Conservation (phyloP, 495 filamentous ascomycete species). For the Neurospora hispaniola region DNA sequence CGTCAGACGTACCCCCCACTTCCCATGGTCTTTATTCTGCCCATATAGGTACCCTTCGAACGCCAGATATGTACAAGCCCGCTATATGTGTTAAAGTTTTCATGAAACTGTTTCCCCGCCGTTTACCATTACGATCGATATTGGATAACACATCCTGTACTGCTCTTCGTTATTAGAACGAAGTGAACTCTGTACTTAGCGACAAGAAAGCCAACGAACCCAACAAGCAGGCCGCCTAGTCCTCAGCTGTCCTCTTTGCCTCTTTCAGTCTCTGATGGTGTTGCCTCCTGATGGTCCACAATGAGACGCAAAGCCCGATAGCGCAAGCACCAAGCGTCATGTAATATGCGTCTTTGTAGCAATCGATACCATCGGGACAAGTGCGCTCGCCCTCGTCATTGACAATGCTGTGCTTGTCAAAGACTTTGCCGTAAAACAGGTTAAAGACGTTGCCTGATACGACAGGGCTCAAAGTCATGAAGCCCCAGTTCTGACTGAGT, state of each 20-base stretch:
- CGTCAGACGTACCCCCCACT: background rate
- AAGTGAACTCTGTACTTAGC: background rate
- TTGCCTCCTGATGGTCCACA: conserved; percentile 72
- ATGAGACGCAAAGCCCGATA: conserved; percentile 53
- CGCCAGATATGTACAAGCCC: background rate
- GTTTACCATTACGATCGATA: background rate
- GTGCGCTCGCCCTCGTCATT: conserved; percentile 54
- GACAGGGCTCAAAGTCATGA: conserved; percentile 81
- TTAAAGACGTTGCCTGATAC: conserved; percentile 87
- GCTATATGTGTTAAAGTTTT: background rate
- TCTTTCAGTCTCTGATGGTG: conserved; percentile 19
- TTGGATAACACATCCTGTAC: background rate
- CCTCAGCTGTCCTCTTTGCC: conserved; percentile 24
- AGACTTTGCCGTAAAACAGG: conserved; percentile 71
- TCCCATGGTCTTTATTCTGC: background rate
- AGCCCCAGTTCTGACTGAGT: conserved; percentile 88
- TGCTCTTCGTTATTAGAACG: background rate
- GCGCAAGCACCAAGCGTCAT: conserved; percentile 70
- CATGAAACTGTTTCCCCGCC: background rate
- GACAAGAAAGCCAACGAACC: background rate
- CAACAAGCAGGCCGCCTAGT: conserved; percentile 9
- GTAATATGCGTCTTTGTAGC: conserved; percentile 73
- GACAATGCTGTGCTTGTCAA: conserved; percentile 67
- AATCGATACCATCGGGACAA: conserved; percentile 70
- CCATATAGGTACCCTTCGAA: background rate